Conservation (phyloP, 2,329 filamentous ascomycete genomes). For the Trichoderma atroviride region DNA sequence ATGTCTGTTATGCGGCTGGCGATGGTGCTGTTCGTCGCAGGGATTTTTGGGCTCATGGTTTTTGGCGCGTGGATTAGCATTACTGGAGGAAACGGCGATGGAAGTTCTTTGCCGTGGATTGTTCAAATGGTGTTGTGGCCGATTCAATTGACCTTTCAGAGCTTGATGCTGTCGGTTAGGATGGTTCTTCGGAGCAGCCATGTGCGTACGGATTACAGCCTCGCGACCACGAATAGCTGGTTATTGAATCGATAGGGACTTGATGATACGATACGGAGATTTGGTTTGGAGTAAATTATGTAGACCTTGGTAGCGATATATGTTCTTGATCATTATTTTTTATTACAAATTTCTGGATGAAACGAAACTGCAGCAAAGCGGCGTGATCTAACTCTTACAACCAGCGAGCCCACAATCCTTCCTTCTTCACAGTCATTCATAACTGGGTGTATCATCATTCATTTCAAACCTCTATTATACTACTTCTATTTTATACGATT, state of each 20-base stretch:
- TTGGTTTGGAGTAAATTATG: not conserved
- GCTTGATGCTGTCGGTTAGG: not conserved
- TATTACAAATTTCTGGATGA: not conserved
- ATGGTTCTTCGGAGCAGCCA: not conserved
- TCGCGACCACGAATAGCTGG: slow-evolving; percentile 3
- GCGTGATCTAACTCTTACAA: not conserved
- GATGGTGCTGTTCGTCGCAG: not conserved
- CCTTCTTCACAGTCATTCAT: too few species aligned
- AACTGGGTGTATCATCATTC: not conserved
- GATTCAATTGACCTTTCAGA: not conserved
- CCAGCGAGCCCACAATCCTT: not conserved
- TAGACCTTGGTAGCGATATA: not conserved
- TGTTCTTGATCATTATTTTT: not conserved
- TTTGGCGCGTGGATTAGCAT: not conserved
- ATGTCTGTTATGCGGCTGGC: not conserved
- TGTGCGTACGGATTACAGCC: not conserved
- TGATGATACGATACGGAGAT: not conserved
- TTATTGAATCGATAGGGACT: not conserved
- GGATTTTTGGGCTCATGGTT: not conserved
- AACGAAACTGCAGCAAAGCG: not conserved
- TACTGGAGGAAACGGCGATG: not conserved
- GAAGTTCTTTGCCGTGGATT: not conserved
- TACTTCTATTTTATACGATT: not conserved
- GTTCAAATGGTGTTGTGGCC: not conserved
- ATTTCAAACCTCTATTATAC: not conserved